Base-by-base conservation (phyloP, 305 asterid genomes). In the Fraxinus nigra region DNA sequence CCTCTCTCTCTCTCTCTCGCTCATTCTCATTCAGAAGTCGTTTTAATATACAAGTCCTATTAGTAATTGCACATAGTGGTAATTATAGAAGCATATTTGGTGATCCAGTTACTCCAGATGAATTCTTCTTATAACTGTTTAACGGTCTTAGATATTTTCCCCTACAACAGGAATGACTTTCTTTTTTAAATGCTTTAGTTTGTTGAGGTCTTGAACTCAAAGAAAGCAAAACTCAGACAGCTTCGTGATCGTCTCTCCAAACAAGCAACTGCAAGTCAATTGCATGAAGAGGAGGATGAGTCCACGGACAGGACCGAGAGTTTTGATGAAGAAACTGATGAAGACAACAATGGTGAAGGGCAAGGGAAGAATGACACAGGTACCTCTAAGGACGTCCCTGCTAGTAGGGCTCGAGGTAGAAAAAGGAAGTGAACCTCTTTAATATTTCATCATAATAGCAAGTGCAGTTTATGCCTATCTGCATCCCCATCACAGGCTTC, bases 171-270 rank as follows among this genome's bases (percentile, higher is more conserved):
- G 46, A 13, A 26, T 83, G 81, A 70, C 67, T 13, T 75, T 20
- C 26, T 67, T 11, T 81, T 69, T 67, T 85, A 77, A 22, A 32
- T 76, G 38, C 51, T 82, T 87, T 91, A 95, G 99, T 94, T 95
- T 88, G 89, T 92, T 75, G 89, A 81, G 33, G 92, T 95, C 40
- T 81, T 94, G 88, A 95, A 92, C 85, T 85, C 98, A 78, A 95
- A 95, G 90, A 95, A 95, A 89, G 90, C 90, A 13, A 93, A 95
- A 91, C 98, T 95, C 22, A 90, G 99, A 87, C 96, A 92, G 79
- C 93, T 95, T 76, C 94, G 93, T 32, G 92, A 92, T 81, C 90
- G 85, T 51, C 88, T 92, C 77, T 88, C 93, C 34, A 90, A 86
- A 76, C 85, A 85, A 34, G 86, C 81, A 43, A 24, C 87, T 34